Percentiles rank a stretch among this genome's conserved stretches.
Evolutionary conservation across 495 filamentous ascomycete genomes (phyloP).

Genomic region (Aspergillus cristatus): DNA sequence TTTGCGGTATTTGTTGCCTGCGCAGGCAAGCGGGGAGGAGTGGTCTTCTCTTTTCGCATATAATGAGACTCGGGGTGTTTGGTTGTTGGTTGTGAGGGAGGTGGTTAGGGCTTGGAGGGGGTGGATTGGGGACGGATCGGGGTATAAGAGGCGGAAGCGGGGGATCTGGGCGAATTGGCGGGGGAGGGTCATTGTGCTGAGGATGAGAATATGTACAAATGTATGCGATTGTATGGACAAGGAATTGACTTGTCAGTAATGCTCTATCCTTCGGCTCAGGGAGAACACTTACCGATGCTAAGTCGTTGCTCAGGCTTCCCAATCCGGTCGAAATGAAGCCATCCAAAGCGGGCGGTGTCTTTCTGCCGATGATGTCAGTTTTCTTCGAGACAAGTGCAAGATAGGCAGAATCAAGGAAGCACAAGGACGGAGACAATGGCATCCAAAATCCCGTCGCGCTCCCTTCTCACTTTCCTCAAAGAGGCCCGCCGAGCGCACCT

Average conservation of each 20-base stretch:
- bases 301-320: too few relatives aligned
- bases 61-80: constrained; percentile 9
- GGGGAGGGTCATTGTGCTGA: constrained; percentile 12
- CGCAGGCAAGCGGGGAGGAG: constrained; percentile 23
- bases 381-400: background rate
- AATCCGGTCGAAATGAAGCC: too few relatives aligned
- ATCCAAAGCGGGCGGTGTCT: background rate
- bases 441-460: background rate
- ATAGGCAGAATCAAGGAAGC: too few relatives aligned
- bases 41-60: constrained; percentile 35
- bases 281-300: too few relatives aligned
- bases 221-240: too few relatives aligned
- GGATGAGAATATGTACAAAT: too few relatives aligned
- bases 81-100: constrained; percentile 1
- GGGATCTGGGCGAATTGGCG: constrained; percentile 21
- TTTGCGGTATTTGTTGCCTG: constrained; percentile 38
- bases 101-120: constrained; percentile 15
- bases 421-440: too few relatives aligned
- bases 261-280: too few relatives aligned
- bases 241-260: too few relatives aligned
- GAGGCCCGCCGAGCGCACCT: constrained; percentile 26
- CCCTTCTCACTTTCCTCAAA: constrained; percentile 32
- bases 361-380: constrained; percentile 1
- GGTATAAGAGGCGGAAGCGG: constrained; percentile 24
- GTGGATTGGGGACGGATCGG: constrained; percentile 26